phyloP scores from a whole-genome alignment of 768 basidiomycete species.

The Goffeauzyma gilvescens region DNA sequence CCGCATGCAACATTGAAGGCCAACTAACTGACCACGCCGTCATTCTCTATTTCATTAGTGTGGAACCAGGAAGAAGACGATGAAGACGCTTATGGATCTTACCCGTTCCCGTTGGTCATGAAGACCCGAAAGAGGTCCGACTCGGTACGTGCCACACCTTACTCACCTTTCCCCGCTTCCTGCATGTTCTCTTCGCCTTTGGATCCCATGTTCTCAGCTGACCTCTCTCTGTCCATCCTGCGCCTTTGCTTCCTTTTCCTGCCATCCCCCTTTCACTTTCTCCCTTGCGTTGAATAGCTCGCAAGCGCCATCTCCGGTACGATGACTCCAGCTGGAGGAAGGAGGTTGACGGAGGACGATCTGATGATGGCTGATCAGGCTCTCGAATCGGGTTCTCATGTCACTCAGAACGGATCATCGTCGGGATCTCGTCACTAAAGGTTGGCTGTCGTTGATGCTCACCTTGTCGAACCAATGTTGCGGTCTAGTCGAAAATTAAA shows the following conservation, averaged over 20 bases:
- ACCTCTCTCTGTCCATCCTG: too few relatives aligned
- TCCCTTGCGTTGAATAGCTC: too few relatives aligned
- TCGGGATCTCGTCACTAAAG: too few relatives aligned
- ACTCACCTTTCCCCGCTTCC: constrained; percentile 67
- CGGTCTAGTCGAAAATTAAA: too few relatives aligned
- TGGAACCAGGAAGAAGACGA: constrained; percentile 43
- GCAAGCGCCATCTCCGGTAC: constrained; percentile 54
- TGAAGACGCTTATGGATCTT: constrained; percentile 50
- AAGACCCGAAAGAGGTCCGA: constrained; percentile 30
- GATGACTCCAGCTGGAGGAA: constrained; percentile 66
- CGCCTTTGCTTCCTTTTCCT: constrained; percentile 9
- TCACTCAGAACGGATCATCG: too few relatives aligned
- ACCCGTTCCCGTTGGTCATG: constrained; percentile 34
- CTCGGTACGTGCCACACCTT: too few relatives aligned
- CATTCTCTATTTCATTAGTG: constrained; percentile 26
- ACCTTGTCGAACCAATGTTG: too few relatives aligned
- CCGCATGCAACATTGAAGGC: too few relatives aligned
- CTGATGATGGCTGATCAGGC: constrained; percentile 72
- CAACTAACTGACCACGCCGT: constrained; percentile 15
- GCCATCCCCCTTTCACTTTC: neutral
- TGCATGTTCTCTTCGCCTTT: constrained; percentile 38
- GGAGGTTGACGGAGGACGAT: constrained; percentile 71
- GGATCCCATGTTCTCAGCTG: too few relatives aligned
- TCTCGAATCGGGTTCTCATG: constrained; percentile 33
- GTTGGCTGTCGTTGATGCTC: too few relatives aligned